Evolutionary conservation across 2,329 filamentous ascomycete species (phyloP), one percentile per base, ranked within the genome.

Genomic region (Madurella mycetomatis): DNA sequence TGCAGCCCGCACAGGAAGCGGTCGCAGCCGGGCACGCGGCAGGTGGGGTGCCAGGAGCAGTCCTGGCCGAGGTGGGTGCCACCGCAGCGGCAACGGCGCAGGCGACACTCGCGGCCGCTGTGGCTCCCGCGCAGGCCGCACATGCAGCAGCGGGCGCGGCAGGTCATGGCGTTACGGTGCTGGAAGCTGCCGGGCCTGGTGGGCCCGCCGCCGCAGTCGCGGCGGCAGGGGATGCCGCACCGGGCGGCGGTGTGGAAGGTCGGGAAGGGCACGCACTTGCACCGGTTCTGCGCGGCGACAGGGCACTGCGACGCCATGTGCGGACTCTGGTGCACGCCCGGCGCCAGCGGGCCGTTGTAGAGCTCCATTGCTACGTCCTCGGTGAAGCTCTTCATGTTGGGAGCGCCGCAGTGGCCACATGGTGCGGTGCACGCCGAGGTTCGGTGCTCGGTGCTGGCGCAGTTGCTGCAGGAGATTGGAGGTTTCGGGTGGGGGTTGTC

Each of bases 211-310:
- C 69, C 70, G 34, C 71, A 73, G 12, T 55, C 53, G 41, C 68
- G 67, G 40, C 65, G 69, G 58, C 71, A 73, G 3, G 61, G 59
- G 4, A 71, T 52, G n/a, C 56, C 53, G 55, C 72, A 74, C 2
- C 63, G 51, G 2, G 55, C 58, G 15, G 67, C 66, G 15, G 64
- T 61, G 56, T 74, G 72, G 41, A 60, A 68, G 39, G 69, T 67
- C 1, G 72, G 72, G 53, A 73, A 74, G 1, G 70, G 64, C 25
- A 56, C 47, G 59, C 72, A 73, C 60, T 73, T 73, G 59, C 72
- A 74, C 17, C 70, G 65, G 55, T 69, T 70, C 4, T 58, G 59
- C n/a, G 48, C 56, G 42, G 69, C 60, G 11, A 70, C 57, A 8
- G 65, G 57, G 52, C 72, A 74, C 5, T 57, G 41, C 5, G 55